phyloP scores from a whole-genome alignment of 1,284 basidiomycete genomes.

The Pholiota adiposa region DNA sequence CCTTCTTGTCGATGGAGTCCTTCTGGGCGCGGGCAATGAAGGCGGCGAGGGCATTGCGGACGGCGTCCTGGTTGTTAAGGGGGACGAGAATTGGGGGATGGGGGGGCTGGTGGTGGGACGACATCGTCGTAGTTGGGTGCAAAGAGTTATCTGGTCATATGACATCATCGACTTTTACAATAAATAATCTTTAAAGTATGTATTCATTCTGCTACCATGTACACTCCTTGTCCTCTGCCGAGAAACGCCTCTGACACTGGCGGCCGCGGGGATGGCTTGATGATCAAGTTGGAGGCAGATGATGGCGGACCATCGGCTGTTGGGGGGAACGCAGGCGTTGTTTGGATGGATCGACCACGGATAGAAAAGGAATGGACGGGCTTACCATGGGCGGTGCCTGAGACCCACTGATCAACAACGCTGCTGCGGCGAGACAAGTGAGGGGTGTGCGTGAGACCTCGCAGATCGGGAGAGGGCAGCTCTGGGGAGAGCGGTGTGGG shows the following conservation, averaged over 20 bases:
- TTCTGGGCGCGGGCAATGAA: slow-evolving; percentile 91
- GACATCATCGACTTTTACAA: slow-evolving; percentile 9
- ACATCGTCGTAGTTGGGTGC: slow-evolving; percentile 10
- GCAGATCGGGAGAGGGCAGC: slow-evolving; percentile 15
- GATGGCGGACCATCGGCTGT: neutral
- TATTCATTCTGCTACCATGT: neutral
- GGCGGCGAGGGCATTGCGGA: slow-evolving; percentile 71
- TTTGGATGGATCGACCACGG: neutral
- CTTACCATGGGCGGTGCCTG: neutral
- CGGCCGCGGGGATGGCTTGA: neutral
- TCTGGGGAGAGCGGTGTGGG: slow-evolving; percentile 31
- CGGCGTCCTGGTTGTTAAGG: slow-evolving; percentile 62
- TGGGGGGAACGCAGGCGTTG: neutral
- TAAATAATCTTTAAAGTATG: neutral
- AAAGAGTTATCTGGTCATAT: slow-evolving; percentile 18
- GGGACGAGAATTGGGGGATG: slow-evolving; percentile 76
- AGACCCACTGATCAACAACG: slow-evolving; percentile 4
- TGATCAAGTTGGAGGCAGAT: neutral
- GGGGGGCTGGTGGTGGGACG: slow-evolving; percentile 49
- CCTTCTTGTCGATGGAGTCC: slow-evolving; percentile 87
- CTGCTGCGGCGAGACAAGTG: neutral
- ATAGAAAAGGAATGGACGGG: neutral
- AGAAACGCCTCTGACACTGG: neutral
- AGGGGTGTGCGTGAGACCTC: neutral
- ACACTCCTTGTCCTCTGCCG: neutral